These are phyloP conservation scores for Peronospora destructor DNA, from an alignment of 352 stramenopile species.

Conservation along the genomic window DNA sequence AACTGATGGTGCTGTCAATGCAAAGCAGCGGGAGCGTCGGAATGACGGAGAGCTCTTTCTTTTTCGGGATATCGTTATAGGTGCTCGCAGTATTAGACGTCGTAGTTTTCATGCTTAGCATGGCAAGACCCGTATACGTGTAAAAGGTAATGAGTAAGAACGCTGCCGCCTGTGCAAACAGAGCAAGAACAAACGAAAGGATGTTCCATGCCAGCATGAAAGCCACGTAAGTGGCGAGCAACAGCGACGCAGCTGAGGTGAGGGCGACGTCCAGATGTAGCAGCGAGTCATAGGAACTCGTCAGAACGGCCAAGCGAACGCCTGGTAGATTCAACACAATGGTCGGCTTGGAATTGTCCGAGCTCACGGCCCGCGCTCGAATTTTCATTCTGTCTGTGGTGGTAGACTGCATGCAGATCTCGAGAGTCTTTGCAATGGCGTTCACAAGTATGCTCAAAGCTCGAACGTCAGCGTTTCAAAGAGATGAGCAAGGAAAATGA, in stretches of 20 bases:
- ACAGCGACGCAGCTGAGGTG: constrained; percentile 24
- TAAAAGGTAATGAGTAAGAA: constrained; percentile 45
- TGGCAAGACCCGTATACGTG: constrained; percentile 39
- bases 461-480: constrained; percentile 13
- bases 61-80: constrained; percentile 2
- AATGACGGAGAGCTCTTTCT: background rate
- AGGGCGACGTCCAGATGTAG: constrained; percentile 24
- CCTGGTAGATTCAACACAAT: constrained; percentile 63
- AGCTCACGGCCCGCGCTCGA: constrained; percentile 15
- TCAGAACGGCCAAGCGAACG: constrained; percentile 39
- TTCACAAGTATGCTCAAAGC: constrained; percentile 15
- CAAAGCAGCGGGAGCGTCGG: constrained; percentile 30
- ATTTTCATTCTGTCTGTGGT: constrained; percentile 15
- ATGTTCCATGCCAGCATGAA: constrained; percentile 28
- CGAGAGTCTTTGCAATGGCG: constrained; percentile 17
- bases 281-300: constrained; percentile 26
- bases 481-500: constrained; percentile 2
- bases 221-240: constrained; percentile 24
- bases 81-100: constrained; percentile 5
- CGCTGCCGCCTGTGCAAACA: constrained; percentile 27
- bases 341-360: constrained; percentile 28
- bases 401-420: constrained; percentile 11
- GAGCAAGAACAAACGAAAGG: constrained; percentile 18
- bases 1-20: constrained; percentile 12
- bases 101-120: constrained; percentile 25